These are phyloP conservation scores for Heterococcus sp. DNA, from an alignment of 108 stramenopile genomes.

Conservation along the genomic window DNA sequence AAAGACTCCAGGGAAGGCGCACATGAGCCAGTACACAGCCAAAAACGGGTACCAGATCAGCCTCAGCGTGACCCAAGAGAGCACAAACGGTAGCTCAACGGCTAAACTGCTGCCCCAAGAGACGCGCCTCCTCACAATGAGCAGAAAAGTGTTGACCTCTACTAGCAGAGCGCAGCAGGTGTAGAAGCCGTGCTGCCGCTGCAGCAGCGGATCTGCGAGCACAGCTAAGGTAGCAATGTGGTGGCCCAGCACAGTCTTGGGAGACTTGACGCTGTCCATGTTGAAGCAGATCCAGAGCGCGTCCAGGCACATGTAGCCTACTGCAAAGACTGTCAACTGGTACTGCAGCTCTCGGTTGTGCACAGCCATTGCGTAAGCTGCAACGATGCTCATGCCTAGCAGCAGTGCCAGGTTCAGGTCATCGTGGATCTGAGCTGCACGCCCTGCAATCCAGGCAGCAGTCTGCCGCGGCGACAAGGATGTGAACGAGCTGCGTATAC, in stretches of 20 bases:
- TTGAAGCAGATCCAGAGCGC: constrained; percentile 22
- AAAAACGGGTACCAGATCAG: constrained; percentile 36
- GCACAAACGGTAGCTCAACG: constrained; percentile 30
- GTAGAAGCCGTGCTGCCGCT: constrained; percentile 32
- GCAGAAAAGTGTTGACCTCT: constrained; percentile 40
- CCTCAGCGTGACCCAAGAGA: constrained; percentile 33
- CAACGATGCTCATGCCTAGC: constrained; percentile 2
- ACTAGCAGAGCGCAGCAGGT: constrained; percentile 36
- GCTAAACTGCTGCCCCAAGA: constrained; percentile 1
- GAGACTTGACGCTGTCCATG: constrained; percentile 24
- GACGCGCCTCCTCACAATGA: constrained; percentile 24
- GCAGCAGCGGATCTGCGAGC: constrained; percentile 18
- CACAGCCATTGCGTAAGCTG: constrained; percentile 5
- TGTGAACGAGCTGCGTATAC: too few relatives aligned
- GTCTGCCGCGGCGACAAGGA: too few relatives aligned
- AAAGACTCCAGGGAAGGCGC: constrained; percentile 21
- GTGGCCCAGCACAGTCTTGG: constrained; percentile 36
- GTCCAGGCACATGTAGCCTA: constrained; percentile 24
- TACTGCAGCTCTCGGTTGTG: constrained; percentile 23
- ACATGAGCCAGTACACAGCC: constrained; percentile 9
- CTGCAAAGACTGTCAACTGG: constrained; percentile 17
- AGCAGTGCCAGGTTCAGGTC: constrained; percentile 25
- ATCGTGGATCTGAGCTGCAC: constrained; percentile 18
- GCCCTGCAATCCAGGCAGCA: background rate
- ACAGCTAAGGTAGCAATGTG: constrained; percentile 27